Conservation (phyloP, 2,329 filamentous ascomycete genomes). For the Pleurostoma richardsiae region DNA sequence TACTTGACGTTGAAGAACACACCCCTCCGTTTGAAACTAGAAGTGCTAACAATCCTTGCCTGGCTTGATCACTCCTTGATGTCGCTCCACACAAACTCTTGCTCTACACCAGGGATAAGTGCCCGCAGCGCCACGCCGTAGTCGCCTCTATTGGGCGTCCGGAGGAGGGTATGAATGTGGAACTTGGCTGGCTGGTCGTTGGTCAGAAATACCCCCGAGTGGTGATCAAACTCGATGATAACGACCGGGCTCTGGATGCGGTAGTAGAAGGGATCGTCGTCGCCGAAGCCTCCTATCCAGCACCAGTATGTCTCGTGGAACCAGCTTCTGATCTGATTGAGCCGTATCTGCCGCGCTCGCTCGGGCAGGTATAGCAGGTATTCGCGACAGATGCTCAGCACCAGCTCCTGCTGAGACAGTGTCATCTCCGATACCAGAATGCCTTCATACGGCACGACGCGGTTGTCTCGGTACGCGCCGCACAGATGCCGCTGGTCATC, state of each 20-base stretch:
- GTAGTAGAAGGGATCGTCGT: conserved; percentile 71
- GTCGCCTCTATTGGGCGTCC: conserved; percentile 71
- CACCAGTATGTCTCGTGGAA: conserved; percentile 70
- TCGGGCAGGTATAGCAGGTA: conserved; percentile 66
- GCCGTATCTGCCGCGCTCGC: conserved; percentile 44
- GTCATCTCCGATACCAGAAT: conserved; percentile 47
- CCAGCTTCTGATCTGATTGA: conserved; percentile 48
- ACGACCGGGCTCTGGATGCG: conserved; percentile 72
- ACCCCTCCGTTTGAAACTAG: too few species aligned
- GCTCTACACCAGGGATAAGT: conserved; percentile 27
- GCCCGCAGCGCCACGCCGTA: conserved; percentile 56
- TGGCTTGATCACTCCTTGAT: too few species aligned
- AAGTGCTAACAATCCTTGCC: too few species aligned
- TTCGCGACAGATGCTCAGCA: conserved; percentile 56
- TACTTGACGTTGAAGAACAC: too few species aligned
- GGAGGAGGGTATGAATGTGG: conserved; percentile 70
- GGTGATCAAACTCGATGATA: conserved; percentile 73
- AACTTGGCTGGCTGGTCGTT: conserved; percentile 72
- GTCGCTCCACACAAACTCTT: conserved; percentile 37
- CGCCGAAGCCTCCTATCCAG: conserved; percentile 68
- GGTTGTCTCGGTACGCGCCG: conserved; percentile 75
- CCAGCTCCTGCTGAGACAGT: conserved; percentile 40
- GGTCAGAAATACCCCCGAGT: conserved; percentile 71
- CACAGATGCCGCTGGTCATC: conserved; percentile 76
- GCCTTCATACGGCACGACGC: conserved; percentile 70